phyloP scores from a whole-genome alignment of 257 asterid genomes.

The Phtheirospermum japonicum region DNA sequence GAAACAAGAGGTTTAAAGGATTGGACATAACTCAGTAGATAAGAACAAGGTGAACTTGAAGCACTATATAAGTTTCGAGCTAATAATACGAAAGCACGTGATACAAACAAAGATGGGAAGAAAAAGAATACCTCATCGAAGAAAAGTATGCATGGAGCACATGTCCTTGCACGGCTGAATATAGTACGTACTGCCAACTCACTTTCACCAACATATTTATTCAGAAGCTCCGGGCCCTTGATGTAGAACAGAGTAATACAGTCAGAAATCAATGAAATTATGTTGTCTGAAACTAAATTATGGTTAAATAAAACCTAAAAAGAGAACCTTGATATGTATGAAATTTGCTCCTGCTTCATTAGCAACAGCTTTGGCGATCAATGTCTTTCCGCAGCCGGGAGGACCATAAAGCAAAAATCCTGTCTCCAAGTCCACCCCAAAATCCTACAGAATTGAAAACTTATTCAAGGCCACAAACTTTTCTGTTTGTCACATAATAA shows the following conservation, averaged over 20 bases:
- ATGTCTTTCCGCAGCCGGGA: constrained; percentile 96
- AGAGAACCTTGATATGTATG: constrained; percentile 76
- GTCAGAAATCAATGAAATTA: constrained; percentile 12
- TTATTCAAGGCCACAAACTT: constrained; percentile 13
- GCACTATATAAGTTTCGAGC: constrained; percentile 15
- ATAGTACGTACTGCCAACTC: constrained; percentile 75
- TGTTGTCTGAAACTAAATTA: constrained; percentile 4
- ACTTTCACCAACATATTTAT: constrained; percentile 93
- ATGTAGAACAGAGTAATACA: constrained; percentile 22
- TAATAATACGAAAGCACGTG: not conserved
- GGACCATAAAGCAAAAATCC: constrained; percentile 97
- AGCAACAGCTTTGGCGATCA: constrained; percentile 96
- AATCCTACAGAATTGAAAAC: constrained; percentile 43
- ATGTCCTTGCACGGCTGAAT: constrained; percentile 88
- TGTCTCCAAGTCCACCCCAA: constrained; percentile 58
- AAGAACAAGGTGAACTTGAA: constrained; percentile 9
- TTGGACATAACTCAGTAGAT: not conserved
- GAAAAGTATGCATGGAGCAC: constrained; percentile 93
- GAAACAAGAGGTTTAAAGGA: constrained; percentile 1
- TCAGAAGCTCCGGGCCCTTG: constrained; percentile 91
- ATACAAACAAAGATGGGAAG: not conserved
- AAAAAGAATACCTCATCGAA: constrained; percentile 73
- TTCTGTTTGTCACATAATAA: no score
- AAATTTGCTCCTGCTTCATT: constrained; percentile 90
- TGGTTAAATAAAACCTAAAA: constrained; percentile 14